Evolutionary conservation across 2,329 filamentous ascomycete genomes (phyloP).

Genomic region (Sporothrix euskadiensis): DNA sequence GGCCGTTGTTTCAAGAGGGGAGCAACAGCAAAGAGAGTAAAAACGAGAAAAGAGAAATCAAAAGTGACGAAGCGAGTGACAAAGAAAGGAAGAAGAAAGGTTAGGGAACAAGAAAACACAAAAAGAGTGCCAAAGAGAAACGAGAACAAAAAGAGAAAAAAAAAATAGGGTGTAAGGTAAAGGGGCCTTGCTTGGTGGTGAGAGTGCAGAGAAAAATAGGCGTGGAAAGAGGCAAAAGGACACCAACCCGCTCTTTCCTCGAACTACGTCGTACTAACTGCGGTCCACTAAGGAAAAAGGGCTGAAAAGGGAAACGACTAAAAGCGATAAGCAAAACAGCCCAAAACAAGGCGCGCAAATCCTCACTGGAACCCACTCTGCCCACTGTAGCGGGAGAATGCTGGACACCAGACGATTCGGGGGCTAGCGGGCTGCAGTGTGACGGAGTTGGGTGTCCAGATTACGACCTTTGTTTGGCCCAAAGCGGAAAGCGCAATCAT

Average conservation of each 20-base stretch:
- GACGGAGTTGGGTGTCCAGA: not conserved
- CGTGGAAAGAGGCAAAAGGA: constrained; percentile 9
- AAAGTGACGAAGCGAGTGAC: constrained; percentile 20
- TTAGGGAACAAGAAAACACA: not conserved
- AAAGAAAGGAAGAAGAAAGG: not conserved
- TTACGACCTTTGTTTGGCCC: not conserved
- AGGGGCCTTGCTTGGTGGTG: not conserved
- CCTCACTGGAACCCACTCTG: not conserved
- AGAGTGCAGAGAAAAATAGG: not conserved
- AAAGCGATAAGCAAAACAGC: constrained; percentile 22
- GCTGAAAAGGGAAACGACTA: not conserved
- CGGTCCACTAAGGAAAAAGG: not conserved
- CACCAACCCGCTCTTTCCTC: not conserved
- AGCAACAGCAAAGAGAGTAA: not conserved
- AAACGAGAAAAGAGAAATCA: not conserved
- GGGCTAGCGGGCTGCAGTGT: constrained; percentile 4
- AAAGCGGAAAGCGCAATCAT: constrained; percentile 8
- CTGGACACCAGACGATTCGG: not conserved
- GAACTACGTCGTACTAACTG: no score
- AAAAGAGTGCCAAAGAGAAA: not conserved
- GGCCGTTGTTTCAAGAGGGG: not conserved
- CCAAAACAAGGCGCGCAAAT: not conserved
- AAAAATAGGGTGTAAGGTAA: not conserved
- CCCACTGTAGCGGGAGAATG: not conserved
- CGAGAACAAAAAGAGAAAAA: not conserved